Base-by-base conservation (phyloP, 2,329 filamentous ascomycete species). In the Monosporascus sp. region DNA sequence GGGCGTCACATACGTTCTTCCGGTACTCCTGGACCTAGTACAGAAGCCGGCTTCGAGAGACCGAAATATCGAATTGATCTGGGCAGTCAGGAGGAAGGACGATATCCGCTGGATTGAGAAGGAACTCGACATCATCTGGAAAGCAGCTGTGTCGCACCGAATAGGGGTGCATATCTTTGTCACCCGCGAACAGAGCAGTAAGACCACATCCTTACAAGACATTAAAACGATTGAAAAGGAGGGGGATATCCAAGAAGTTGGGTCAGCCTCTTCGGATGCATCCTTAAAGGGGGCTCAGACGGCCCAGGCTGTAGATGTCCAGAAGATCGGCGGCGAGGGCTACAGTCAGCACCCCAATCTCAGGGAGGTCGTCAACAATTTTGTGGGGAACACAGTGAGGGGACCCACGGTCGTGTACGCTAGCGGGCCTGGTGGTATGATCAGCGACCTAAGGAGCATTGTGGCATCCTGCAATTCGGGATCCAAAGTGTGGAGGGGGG, bases 351-450 rank as follows among this genome's bases (percentile, higher is more conserved):
- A 78, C 39, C 77, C 79, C 0, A 70, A 81, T 49, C 62, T 86
- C 17, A 49, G 61, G 1, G 65, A 67, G 17, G 66, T 82, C 8
- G 71, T 86, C 2, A 62, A 62, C 7, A 67, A 69, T 3, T 85
- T 85, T 58, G 71, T 82, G 4, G 70, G 70, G 0, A 61, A 66
- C 2, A 79, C 78, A 0, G 65, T 74, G 0, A 61, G 66, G 0
- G 82, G 81, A 0, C 68, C 77, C 14, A 83, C 80, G 0, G 72
- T 74, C 0, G 80, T 87, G 0, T 77, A 83, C 62, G 82, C 78
- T 0, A 86, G 82, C 59, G 83, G 84, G 0, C 84, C 84, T 1
- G 74, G 75, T 1, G 72, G 75, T 1, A 83, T 87, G 79, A 77
- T 85, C 6, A 74, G 72, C n/a, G 81, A 83, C 51, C 60, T 87